Evolutionary conservation across 2,329 filamentous ascomycete species (phyloP).

Genomic region (Pleoardoris graminearum): DNA sequence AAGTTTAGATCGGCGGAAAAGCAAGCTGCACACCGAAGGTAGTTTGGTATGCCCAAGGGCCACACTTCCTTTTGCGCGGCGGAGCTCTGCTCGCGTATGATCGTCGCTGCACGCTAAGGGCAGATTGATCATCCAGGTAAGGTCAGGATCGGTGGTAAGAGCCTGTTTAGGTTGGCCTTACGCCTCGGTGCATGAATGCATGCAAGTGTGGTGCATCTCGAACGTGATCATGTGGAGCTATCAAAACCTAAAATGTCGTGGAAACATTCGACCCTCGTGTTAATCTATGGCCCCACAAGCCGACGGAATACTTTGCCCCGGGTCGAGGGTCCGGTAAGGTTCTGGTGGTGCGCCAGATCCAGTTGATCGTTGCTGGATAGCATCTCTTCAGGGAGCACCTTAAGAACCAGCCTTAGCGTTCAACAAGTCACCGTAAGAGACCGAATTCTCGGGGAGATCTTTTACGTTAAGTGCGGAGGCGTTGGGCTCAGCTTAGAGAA

Average conservation of each 20-base stretch:
- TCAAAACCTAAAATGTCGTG: conserved; percentile 58
- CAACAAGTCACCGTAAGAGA: conserved; percentile 54
- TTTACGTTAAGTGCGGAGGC: conserved; percentile 50
- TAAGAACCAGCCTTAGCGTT: too few relatives aligned
- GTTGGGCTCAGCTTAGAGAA: conserved; percentile 51
- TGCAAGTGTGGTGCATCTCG: conserved; percentile 29
- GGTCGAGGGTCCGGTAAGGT: too few relatives aligned
- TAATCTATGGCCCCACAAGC: too few relatives aligned
- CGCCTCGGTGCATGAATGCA: conserved; percentile 12
- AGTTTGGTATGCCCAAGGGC: too few relatives aligned
- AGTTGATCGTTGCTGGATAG: too few relatives aligned
- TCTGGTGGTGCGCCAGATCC: too few relatives aligned
- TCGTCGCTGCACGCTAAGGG: conserved; percentile 38
- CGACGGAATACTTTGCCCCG: too few relatives aligned
- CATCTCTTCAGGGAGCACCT: too few relatives aligned
- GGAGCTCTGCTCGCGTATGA: conserved; percentile 55
- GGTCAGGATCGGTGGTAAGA: background rate
- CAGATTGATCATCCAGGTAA: background rate
- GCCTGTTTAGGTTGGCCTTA: conserved; percentile 16
- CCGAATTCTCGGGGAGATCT: conserved; percentile 52
- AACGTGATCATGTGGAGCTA: conserved; percentile 58
- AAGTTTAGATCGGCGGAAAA: too few relatives aligned
- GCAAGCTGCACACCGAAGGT: too few relatives aligned
- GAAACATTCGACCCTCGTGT: conserved; percentile 57
- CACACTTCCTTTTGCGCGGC: conserved; percentile 54